Percentiles rank a stretch among this genome's conserved stretches.
Conservation (phyloP, 1,139 yeast species). For the Yamadazyma triangularis region DNA sequence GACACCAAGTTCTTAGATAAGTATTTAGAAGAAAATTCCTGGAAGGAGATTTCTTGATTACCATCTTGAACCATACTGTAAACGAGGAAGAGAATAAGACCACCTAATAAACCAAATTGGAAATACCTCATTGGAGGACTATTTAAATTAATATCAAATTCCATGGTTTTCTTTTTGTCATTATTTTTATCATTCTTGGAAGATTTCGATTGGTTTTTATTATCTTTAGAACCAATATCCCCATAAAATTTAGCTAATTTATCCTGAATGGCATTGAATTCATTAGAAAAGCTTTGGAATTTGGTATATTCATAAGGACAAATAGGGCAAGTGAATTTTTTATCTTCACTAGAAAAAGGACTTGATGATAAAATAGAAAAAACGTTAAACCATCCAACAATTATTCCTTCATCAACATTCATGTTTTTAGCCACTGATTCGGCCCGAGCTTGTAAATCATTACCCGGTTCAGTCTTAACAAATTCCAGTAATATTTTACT, state of each 20-base stretch:
- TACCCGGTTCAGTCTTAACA: conserved; percentile 10
- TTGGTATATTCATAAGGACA: conserved; percentile 28
- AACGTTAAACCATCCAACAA: conserved; percentile 27
- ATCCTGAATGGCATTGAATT: conserved; percentile 13
- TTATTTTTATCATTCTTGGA: conserved; percentile 9
- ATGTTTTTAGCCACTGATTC: conserved; percentile 6
- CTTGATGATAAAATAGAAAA: conserved; percentile 26
- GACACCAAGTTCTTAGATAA: conserved; percentile 36
- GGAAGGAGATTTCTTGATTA: conserved; percentile 38
- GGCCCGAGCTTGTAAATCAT: conserved; percentile 8
- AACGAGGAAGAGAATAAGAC: conserved; percentile 20
- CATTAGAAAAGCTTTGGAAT: conserved; percentile 8
- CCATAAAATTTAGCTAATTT: conserved; percentile 13
- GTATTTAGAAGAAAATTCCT: conserved; percentile 38
- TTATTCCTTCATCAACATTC: conserved; percentile 5
- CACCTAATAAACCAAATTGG: conserved; percentile 27
- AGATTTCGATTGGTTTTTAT: neutral
- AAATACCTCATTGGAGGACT: conserved; percentile 22
- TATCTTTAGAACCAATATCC: conserved; percentile 2
- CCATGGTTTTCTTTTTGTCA: conserved; percentile 11
- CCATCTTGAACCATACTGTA: conserved; percentile 15
- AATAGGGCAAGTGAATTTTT: conserved; percentile 22
- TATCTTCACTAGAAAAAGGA: conserved; percentile 23
- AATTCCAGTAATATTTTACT: conserved; percentile 19
- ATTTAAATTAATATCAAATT: conserved; percentile 23